Evolutionary conservation across 371 early-diverging fungal genomes (phyloP), one percentile per base, ranked within the genome.

Genomic region (Mucor circinelloides): DNA sequence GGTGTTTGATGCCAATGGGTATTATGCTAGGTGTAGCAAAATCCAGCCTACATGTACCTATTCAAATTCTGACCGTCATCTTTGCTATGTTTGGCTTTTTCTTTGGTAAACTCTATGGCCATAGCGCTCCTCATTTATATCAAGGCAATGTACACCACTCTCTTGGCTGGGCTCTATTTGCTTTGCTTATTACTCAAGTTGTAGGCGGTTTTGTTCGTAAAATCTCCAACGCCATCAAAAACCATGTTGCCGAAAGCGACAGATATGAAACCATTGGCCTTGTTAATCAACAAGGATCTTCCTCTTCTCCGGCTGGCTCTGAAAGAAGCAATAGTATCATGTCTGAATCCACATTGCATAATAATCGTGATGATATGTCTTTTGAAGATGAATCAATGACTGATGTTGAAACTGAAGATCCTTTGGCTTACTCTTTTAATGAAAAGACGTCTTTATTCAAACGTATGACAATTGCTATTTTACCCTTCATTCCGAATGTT

Each of bases 21-120:
- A 66, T 83, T n/a, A 81, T 81, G 76, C 67, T 83, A 46, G 81
- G 83, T 50, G 79, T 83, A 66, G 79, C 79, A 27, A 77, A 78
- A 9, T 83, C 83, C 7, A 76, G 79, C 9, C 63, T 83, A 7
- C 83, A 83, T 38, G 71, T 80, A 0, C 83, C 79, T 9, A 72
- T 72, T 27, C 83, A 83, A 56, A 64, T 80, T 30, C 28, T 73
- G 0, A 48, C 79, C 0, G 76, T 79, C 42, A 36, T 65, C 34
- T 63, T 74, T 19, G 79, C 81, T 5, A 61, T 77, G 59, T 59
- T 73, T 50, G 83, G 83, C 3, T 83, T 73, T 60, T 79, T 79
- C 46, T 83, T 83, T 70, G 83, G 72, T 30, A 72, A 81, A 52
- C 10, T 81, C 4, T 80, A 80, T 66, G 81, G 81, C 21, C 81